phyloP scores from a whole-genome alignment of 768 basidiomycete genomes.

The Mycena metata region DNA sequence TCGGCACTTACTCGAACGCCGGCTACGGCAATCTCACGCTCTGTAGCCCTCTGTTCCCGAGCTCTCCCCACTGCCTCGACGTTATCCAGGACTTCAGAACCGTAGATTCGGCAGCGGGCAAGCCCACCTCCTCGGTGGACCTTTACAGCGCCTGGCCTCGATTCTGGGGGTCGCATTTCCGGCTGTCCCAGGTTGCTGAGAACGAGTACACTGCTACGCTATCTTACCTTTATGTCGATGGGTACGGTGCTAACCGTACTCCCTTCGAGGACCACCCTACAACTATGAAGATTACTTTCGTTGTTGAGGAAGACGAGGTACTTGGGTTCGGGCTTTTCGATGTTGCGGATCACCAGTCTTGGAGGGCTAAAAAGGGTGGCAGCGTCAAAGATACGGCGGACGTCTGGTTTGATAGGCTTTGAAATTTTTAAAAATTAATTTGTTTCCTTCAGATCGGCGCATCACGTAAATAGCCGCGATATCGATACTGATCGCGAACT shows the following conservation, averaged over 20 bases:
- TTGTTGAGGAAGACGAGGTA: constrained; percentile 43
- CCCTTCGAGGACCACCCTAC: constrained; percentile 45
- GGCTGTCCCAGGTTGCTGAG: constrained; percentile 39
- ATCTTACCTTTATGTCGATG: constrained; percentile 50
- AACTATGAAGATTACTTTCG: constrained; percentile 38
- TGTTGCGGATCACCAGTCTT: constrained; percentile 35
- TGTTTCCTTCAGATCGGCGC: too few species aligned
- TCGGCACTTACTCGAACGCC: constrained; percentile 53
- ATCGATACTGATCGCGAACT: too few species aligned
- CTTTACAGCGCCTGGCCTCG: constrained; percentile 51
- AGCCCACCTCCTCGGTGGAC: constrained; percentile 6
- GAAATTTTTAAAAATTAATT: too few species aligned
- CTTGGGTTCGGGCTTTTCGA: constrained; percentile 46
- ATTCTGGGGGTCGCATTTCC: constrained; percentile 55
- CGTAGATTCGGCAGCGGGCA: constrained; percentile 38
- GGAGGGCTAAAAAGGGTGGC: constrained; percentile 39
- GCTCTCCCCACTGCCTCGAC: constrained; percentile 37
- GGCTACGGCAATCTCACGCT: constrained; percentile 56
- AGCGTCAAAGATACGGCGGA: constrained; percentile 45
- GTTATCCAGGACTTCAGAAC: constrained; percentile 46
- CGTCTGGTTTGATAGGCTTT: constrained; percentile 47
- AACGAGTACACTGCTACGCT: constrained; percentile 39
- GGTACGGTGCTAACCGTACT: constrained; percentile 53
- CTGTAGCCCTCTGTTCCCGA: constrained; percentile 48
- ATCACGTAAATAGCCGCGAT: too few species aligned